Conservation (phyloP, 148 eudicot species). For the Amaranthus cruentus region DNA sequence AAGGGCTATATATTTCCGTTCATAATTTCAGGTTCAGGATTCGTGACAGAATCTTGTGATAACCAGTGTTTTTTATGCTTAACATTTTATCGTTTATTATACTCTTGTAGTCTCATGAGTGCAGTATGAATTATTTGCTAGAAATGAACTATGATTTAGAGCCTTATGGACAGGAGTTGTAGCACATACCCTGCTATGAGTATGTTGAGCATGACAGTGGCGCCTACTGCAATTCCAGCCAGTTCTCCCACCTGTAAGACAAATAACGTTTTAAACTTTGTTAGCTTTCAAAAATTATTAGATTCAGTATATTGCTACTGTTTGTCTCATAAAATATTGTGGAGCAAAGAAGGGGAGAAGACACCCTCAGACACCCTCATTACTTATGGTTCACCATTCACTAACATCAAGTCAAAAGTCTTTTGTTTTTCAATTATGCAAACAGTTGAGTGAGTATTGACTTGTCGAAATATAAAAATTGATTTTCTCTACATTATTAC, state of each 20-base stretch:
- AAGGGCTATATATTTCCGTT: too few relatives aligned
- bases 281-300: not conserved
- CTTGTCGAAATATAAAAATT: not conserved
- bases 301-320: not conserved
- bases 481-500: not conserved
- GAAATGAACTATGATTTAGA: slow-evolving; percentile 9
- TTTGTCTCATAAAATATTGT: not conserved
- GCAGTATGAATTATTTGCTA: not conserved
- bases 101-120: not conserved
- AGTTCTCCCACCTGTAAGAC: slow-evolving; percentile 77
- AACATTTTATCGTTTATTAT: not conserved
- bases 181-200: slow-evolving; percentile 77
- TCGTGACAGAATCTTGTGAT: too few relatives aligned
- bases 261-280: slow-evolving; percentile 14
- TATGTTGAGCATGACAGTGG: slow-evolving; percentile 95
- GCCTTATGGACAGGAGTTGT: not conserved
- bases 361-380: not conserved
- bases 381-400: not conserved
- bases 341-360: not conserved
- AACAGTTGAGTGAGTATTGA: not conserved
- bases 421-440: not conserved
- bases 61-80: too few relatives aligned
- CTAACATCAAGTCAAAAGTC: not conserved
- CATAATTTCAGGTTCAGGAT: too few relatives aligned
- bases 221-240: slow-evolving; percentile 95